Evolutionary conservation across 2,329 filamentous ascomycete genomes (phyloP).

Genomic region (Cordyceps farinosa): DNA sequence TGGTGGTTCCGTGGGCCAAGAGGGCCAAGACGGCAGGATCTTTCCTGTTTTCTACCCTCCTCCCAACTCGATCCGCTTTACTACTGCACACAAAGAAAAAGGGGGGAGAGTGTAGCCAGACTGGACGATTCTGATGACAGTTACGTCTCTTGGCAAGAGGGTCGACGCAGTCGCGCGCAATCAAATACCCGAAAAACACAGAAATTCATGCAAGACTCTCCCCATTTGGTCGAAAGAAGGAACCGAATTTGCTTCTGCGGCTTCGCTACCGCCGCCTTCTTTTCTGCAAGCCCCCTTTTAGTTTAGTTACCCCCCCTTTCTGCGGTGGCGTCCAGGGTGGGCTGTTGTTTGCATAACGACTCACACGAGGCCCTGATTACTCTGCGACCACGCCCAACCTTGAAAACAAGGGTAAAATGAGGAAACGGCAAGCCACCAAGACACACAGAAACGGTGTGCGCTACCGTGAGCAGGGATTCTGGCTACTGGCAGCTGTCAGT

Average conservation of each 20-base stretch:
- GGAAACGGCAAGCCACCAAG: not conserved
- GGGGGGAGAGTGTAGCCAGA: too few species aligned
- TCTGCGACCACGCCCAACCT: not conserved
- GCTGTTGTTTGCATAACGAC: constrained; percentile 2
- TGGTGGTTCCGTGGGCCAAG: not conserved
- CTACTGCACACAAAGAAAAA: too few species aligned
- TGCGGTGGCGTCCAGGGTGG: not conserved
- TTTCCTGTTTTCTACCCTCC: not conserved
- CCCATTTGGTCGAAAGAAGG: not conserved
- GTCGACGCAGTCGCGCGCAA: not conserved
- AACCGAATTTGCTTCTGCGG: constrained; percentile 11
- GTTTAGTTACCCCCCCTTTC: not conserved
- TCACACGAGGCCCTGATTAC: not conserved
- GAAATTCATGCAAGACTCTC: not conserved
- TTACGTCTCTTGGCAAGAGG: too few species aligned
- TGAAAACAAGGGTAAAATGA: not conserved
- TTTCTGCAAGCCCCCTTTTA: not conserved
- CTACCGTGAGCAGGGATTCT: not conserved
- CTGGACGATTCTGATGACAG: too few species aligned
- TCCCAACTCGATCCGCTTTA: too few species aligned
- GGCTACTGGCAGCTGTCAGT: not conserved
- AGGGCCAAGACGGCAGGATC: not conserved
- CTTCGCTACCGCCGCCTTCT: not conserved
- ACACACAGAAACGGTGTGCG: constrained; percentile 10
- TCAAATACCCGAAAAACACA: not conserved